phyloP scores from a whole-genome alignment of 208 protist species.

The Trypanosoma brucei region DNA sequence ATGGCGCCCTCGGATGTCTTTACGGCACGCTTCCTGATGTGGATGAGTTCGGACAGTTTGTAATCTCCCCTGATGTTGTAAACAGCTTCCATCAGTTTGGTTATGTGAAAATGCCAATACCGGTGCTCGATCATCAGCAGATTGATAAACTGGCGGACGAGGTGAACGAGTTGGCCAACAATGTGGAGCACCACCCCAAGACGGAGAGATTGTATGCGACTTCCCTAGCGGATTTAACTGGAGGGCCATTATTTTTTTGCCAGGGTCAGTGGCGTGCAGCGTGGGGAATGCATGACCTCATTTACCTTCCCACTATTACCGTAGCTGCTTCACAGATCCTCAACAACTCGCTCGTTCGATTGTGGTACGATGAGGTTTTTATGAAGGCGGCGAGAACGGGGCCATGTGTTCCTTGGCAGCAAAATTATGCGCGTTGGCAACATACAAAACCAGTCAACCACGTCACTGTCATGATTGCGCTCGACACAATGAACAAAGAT shows the following conservation, averaged over 20 bases:
- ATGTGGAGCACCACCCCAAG: conserved; percentile 82
- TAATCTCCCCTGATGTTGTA: conserved; percentile 53
- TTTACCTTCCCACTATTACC: conserved; percentile 74
- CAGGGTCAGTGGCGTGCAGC: conserved; percentile 78
- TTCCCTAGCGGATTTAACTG: conserved; percentile 65
- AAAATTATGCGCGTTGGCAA: conserved; percentile 81
- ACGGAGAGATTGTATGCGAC: conserved; percentile 77
- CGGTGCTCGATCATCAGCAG: conserved; percentile 60
- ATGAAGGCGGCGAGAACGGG: conserved; percentile 70
- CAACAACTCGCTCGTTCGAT: conserved; percentile 65
- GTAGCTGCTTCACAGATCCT: conserved; percentile 79
- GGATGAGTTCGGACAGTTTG: conserved; percentile 82
- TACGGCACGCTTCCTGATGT: conserved; percentile 80
- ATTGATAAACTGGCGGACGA: conserved; percentile 78
- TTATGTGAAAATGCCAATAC: conserved; percentile 65
- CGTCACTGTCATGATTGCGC: conserved; percentile 68
- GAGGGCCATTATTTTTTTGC: conserved; percentile 80
- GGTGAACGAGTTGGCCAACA: conserved; percentile 76
- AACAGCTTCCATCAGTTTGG: conserved; percentile 74
- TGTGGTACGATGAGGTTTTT: conserved; percentile 86
- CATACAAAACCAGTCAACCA: conserved; percentile 70
- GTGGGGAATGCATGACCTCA: conserved; percentile 85
- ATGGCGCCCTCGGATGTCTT: conserved; percentile 76
- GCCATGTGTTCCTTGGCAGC: conserved; percentile 78
- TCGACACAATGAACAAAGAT: conserved; percentile 80